Percentiles rank a stretch among this genome's conserved stretches.
Conservation (phyloP, 345 rosid species). For the Rhodamnia rubescens region DNA sequence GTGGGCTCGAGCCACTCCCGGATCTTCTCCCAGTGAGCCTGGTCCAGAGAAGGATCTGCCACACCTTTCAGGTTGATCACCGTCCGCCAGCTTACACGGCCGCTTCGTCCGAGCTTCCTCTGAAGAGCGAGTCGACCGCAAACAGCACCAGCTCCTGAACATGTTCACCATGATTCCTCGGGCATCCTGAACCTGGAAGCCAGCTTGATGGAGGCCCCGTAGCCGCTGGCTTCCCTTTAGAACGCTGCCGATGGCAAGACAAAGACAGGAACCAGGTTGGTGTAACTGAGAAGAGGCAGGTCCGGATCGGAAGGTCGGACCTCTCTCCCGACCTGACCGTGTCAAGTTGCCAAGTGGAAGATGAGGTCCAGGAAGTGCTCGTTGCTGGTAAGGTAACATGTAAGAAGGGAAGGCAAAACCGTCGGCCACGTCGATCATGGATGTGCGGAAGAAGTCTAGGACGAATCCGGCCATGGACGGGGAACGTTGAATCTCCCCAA, state of each 20-base stretch:
- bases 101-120: not conserved
- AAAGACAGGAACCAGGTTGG: too few species aligned
- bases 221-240: too few species aligned
- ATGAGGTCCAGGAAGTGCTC: too few species aligned
- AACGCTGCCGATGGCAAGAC: too few species aligned
- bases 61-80: not conserved
- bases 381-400: too few species aligned
- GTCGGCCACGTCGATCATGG: conserved; percentile 25
- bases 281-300: too few species aligned
- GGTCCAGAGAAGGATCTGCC: conserved; percentile 7
- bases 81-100: conserved; percentile 27
- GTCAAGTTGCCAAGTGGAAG: too few species aligned
- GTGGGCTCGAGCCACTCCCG: conserved; percentile 25
- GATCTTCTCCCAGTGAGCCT: conserved; percentile 2
- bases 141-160: conserved; percentile 19
- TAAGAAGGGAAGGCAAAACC: conserved; percentile 33
- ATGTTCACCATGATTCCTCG: not conserved
- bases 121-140: conserved; percentile 11
- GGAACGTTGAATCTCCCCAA: not conserved
- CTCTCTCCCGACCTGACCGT: too few species aligned
- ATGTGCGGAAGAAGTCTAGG: conserved; percentile 31
- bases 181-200: too few species aligned
- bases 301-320: too few species aligned
- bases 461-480: conserved; percentile 19
- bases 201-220: too few species aligned